Evolutionary conservation across 352 stramenopile genomes (phyloP).

Genomic region (Peronospora belbahrii): DNA sequence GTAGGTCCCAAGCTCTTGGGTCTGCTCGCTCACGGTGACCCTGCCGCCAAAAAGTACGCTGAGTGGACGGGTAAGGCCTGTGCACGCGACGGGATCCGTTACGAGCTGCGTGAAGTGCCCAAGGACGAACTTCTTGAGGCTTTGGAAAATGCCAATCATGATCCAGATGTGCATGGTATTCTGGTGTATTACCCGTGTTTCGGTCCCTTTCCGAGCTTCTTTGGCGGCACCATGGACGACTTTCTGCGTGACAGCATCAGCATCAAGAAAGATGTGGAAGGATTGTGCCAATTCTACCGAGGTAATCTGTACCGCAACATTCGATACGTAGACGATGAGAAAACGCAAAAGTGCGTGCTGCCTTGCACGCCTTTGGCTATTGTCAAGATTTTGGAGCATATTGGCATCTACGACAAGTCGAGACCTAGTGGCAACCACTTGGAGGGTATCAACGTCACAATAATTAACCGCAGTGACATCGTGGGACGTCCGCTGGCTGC

Average conservation of each 20-base stretch:
- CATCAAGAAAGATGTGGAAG: slow-evolving; percentile 96
- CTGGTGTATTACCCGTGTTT: slow-evolving; percentile 98
- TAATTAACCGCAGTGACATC: slow-evolving; percentile 97
- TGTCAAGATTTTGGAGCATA: slow-evolving; percentile 91
- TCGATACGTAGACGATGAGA: slow-evolving; percentile 88
- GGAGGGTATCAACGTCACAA: slow-evolving; percentile 86
- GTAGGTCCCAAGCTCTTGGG: slow-evolving; percentile 84
- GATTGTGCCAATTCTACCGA: slow-evolving; percentile 92
- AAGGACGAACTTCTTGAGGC: slow-evolving; percentile 91
- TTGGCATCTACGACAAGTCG: slow-evolving; percentile 80
- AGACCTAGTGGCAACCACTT: slow-evolving; percentile 55
- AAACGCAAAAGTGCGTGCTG: slow-evolving; percentile 91
- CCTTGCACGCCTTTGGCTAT: slow-evolving; percentile 95
- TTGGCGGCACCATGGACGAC: slow-evolving; percentile 94
- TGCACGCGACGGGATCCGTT: no score
- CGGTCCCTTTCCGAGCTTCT: slow-evolving; percentile 93
- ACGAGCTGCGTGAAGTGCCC: slow-evolving; percentile 93
- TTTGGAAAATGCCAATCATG: slow-evolving; percentile 90
- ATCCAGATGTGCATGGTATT: slow-evolving; percentile 87
- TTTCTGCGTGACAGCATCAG: slow-evolving; percentile 94
- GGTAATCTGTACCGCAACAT: slow-evolving; percentile 97
- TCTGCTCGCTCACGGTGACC: slow-evolving; percentile 93
- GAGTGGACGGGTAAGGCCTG: slow-evolving; percentile 94
- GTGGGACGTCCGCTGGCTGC: slow-evolving; percentile 91
- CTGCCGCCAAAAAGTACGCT: slow-evolving; percentile 92